These are phyloP conservation scores for Ascocoryne sarcoides DNA, from an alignment of 2,329 filamentous ascomycete genomes.

Conservation along the genomic window DNA sequence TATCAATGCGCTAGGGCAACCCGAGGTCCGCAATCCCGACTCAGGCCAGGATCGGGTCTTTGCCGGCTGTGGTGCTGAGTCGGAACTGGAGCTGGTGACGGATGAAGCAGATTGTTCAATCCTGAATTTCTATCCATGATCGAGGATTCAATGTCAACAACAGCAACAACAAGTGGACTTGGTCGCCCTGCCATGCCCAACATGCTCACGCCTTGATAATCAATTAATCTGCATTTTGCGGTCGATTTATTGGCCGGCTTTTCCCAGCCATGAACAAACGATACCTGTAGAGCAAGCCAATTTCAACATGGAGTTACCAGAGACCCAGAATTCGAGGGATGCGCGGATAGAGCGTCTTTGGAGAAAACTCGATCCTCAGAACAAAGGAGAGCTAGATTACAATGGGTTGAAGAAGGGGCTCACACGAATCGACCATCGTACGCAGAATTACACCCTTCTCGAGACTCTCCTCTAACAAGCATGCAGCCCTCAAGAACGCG, in stretches of 20 bases:
- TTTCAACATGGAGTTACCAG: constrained; percentile 50
- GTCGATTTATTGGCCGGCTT: neutral
- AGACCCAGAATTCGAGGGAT: constrained; percentile 72
- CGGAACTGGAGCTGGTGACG: neutral
- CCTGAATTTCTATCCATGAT: neutral
- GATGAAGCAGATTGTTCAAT: neutral
- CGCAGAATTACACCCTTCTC: constrained; percentile 28
- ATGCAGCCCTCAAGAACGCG: constrained; percentile 75
- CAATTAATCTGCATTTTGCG: neutral
- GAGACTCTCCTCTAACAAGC: constrained; percentile 16
- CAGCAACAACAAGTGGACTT: constrained; percentile 10
- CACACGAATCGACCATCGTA: constrained; percentile 85
- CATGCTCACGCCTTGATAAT: constrained; percentile 2
- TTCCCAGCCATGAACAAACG: constrained; percentile 17
- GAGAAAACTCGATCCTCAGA: constrained; percentile 68
- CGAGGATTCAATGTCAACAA: no score
- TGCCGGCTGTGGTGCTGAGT: neutral
- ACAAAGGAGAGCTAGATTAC: constrained; percentile 73
- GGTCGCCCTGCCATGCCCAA: neutral
- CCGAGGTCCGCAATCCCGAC: no score
- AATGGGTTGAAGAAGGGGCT: constrained; percentile 78
- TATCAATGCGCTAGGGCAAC: neutral
- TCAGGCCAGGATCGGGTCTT: neutral
- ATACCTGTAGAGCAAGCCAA: constrained; percentile 10
- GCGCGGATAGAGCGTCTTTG: constrained; percentile 77